Evolutionary conservation across 2,329 filamentous ascomycete genomes (phyloP), one percentile per base, ranked within the genome.

Genomic region (Pyrenophora graminea): DNA sequence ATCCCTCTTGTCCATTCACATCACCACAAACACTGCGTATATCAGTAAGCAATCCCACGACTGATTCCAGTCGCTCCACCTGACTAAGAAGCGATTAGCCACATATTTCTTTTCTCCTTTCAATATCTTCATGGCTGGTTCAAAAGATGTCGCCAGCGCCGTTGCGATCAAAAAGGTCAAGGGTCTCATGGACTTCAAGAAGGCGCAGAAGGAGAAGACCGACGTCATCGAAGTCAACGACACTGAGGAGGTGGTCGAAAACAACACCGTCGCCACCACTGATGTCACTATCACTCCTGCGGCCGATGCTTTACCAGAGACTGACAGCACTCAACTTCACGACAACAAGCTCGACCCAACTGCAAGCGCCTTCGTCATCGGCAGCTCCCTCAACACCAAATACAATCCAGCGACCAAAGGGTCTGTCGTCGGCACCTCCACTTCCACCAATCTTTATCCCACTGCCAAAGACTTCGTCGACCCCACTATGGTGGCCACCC

Each of bases 141-240:
- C 1, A 3, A 27, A 9, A 13, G n/a, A 5, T n/a, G 6, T 5
- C 12, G 3, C 31, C 10, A 15, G 21, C 6, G 17, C 38, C 6
- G 12, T 41, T 3, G n/a, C 2, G 4, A 39, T 1, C 33, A 54
- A 54, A 30, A 54, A 48, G 47, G 19, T 4, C n/a, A 48, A 51
- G 19, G 44, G 45, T 6, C 17, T 55, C 13, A 49, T 49, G 31
- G 30, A 37, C 6, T 36, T 49, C 31, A 52, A 52, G 31, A 51
- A 41, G 48, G 19, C 34, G 4, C 44, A 55, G 23, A 57, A 51
- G 45, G 32, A 45, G 30, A 57, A 25, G 6, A 25, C 6, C 8
- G 23, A 7, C 23, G 23, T 9, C 27, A 30, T 10, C 27, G 9
- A 30, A 30, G 9, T 30, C 9, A 15, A 33, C 8, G 3, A 0